phyloP scores from a whole-genome alignment of 768 basidiomycete species.

The Suillus paluster region DNA sequence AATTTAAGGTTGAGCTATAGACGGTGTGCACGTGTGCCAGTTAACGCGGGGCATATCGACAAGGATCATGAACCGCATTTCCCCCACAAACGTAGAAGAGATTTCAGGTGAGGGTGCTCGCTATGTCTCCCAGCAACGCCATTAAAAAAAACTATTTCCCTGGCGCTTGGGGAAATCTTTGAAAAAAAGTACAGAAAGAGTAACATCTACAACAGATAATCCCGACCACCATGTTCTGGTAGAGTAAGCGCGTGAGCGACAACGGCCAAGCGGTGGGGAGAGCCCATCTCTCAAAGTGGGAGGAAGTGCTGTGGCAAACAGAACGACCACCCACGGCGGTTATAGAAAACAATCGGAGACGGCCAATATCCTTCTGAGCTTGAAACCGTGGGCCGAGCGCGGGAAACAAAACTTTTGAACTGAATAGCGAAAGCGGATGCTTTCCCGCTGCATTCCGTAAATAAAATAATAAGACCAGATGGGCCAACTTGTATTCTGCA shows the following conservation, averaged over 20 bases:
- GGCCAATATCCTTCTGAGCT: constrained; percentile 5
- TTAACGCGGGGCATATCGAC: not conserved
- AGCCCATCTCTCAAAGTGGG: not conserved
- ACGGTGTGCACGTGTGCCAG: not conserved
- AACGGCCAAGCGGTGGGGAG: not conserved
- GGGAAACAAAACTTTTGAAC: not conserved
- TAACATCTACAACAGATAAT: not conserved
- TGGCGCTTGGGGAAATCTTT: not conserved
- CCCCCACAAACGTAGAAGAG: not conserved
- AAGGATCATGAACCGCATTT: not conserved
- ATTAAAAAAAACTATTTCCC: not conserved
- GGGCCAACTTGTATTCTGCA: not conserved
- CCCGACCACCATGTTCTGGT: not conserved
- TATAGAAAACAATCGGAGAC: constrained; percentile 4
- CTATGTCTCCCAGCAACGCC: not conserved
- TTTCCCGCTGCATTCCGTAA: constrained; percentile 6
- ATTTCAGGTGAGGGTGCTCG: too few species aligned
- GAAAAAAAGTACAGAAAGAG: not conserved
- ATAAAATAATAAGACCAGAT: not conserved
- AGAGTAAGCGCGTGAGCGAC: not conserved
- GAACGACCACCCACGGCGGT: not conserved
- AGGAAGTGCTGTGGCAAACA: not conserved
- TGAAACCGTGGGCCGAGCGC: constrained; percentile 3
- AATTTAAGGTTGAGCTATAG: not conserved
- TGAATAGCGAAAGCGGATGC: not conserved